Conservation (phyloP, 768 basidiomycete genomes). For the Tremella yokohamensis region DNA sequence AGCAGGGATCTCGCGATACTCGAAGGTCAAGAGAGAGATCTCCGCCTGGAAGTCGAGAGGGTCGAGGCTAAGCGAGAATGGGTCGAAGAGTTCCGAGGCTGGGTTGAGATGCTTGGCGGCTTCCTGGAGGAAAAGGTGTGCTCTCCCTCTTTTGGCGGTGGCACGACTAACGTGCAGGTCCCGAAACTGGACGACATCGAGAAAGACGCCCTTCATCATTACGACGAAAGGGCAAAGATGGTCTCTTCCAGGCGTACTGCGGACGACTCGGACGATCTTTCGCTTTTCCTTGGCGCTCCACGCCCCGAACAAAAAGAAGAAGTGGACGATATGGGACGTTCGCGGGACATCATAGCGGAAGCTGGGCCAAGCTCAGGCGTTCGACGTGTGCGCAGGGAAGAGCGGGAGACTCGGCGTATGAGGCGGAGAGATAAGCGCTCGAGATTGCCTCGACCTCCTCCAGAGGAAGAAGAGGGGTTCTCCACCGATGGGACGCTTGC, state of each 20-base stretch:
- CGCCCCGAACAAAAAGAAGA: slow-evolving; percentile 52
- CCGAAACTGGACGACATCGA: slow-evolving; percentile 53
- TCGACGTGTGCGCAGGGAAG: slow-evolving; percentile 60
- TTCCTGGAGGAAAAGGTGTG: slow-evolving; percentile 55
- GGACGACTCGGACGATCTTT: slow-evolving; percentile 78
- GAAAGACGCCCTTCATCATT: slow-evolving; percentile 59
- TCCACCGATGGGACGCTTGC: slow-evolving; percentile 78
- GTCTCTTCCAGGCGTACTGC: slow-evolving; percentile 62
- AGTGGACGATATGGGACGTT: slow-evolving; percentile 64
- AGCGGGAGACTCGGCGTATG: slow-evolving; percentile 60
- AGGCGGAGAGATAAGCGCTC: slow-evolving; percentile 7
- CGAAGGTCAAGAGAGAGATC: slow-evolving; percentile 51
- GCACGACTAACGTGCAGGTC: slow-evolving; percentile 38
- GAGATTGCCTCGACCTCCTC: background rate
- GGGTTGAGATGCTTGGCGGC: slow-evolving; percentile 52
- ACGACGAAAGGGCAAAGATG: slow-evolving; percentile 71
- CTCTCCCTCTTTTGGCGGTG: background rate
- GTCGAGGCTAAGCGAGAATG: slow-evolving; percentile 53
- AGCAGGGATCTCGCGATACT: slow-evolving; percentile 45
- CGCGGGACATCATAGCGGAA: slow-evolving; percentile 46
- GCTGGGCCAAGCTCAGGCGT: slow-evolving; percentile 55
- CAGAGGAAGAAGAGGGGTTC: slow-evolving; percentile 65
- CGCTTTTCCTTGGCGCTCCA: slow-evolving; percentile 62
- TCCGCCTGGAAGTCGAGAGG: slow-evolving; percentile 51
- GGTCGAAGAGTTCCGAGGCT: slow-evolving; percentile 53